These are phyloP conservation scores for Coniochaeta sp. DNA, from an alignment of 2,329 filamentous ascomycete genomes.

Conservation along the genomic window DNA sequence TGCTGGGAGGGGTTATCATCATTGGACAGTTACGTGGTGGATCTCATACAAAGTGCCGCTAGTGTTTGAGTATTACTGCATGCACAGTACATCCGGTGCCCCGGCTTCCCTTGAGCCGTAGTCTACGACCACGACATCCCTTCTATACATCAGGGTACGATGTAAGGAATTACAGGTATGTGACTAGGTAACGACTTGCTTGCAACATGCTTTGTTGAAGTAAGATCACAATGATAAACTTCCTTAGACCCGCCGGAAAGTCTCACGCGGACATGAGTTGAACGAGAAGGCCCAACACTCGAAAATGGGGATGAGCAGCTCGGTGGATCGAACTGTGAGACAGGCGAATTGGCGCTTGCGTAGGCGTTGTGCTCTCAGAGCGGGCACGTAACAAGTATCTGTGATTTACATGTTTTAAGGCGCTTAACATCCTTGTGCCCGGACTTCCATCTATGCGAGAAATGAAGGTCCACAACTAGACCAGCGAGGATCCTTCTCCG, in stretches of 20 bases:
- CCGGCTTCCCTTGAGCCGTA: not conserved
- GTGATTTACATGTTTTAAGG: not conserved
- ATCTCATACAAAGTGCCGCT: not conserved
- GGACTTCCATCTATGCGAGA: not conserved
- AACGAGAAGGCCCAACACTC: too few species aligned
- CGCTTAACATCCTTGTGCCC: not conserved
- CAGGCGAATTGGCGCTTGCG: too few species aligned
- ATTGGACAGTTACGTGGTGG: too few species aligned
- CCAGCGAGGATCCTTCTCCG: not conserved
- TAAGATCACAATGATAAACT: too few species aligned
- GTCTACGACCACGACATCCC: not conserved
- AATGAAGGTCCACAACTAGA: not conserved
- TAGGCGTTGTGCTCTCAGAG: too few species aligned
- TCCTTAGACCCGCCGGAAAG: too few species aligned
- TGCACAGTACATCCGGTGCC: not conserved
- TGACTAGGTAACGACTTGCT: too few species aligned
- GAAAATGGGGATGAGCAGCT: too few species aligned
- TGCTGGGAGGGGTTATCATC: too few species aligned
- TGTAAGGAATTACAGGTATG: not conserved
- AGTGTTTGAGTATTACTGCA: not conserved
- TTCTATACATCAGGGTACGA: not conserved
- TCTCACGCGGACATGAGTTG: too few species aligned
- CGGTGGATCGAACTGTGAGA: too few species aligned
- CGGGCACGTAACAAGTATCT: not conserved
- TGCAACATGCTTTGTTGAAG: too few species aligned